Evolutionary conservation across 805 yeast genomes (phyloP).

Genomic region (Saturnispora serradocipensis): DNA sequence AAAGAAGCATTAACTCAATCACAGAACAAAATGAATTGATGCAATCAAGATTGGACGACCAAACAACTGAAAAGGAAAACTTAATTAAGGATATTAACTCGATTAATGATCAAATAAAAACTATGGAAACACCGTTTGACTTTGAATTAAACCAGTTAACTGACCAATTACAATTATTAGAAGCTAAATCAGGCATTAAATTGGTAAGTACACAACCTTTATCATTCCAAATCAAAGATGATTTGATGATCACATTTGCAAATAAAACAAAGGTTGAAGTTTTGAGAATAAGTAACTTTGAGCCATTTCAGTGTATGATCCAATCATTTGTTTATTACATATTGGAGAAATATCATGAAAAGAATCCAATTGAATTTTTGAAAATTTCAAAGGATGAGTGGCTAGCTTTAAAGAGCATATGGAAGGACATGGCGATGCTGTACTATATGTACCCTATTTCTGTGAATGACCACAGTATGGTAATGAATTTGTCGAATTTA

Average conservation of each 20-base stretch:
- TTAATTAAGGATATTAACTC: conserved; percentile 6
- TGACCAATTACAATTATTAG: conserved; percentile 8
- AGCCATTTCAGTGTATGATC: conserved; percentile 6
- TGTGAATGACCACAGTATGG: neutral
- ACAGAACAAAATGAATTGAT: neutral
- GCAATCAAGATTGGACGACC: neutral
- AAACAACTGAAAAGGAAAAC: neutral
- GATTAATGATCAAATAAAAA: neutral
- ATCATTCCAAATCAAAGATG: neutral
- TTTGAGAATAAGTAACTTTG: neutral
- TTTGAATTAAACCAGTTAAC: conserved; percentile 11
- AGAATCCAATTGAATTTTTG: neutral
- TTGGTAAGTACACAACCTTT: neutral
- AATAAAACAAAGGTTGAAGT: neutral
- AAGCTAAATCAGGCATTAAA: neutral
- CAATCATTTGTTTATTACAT: neutral
- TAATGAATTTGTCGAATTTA: conserved; percentile 3
- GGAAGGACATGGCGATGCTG: conserved; percentile 10
- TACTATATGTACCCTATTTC: conserved; percentile 3
- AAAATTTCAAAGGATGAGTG: conserved; percentile 4
- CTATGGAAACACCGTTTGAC: conserved; percentile 13
- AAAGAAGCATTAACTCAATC: conserved; percentile 1
- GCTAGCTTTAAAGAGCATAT: conserved; percentile 1
- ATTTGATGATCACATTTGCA: neutral
- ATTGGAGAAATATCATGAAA: neutral